phyloP scores from a whole-genome alignment of 129 eudicot species.

The Escallonia herrerae region DNA sequence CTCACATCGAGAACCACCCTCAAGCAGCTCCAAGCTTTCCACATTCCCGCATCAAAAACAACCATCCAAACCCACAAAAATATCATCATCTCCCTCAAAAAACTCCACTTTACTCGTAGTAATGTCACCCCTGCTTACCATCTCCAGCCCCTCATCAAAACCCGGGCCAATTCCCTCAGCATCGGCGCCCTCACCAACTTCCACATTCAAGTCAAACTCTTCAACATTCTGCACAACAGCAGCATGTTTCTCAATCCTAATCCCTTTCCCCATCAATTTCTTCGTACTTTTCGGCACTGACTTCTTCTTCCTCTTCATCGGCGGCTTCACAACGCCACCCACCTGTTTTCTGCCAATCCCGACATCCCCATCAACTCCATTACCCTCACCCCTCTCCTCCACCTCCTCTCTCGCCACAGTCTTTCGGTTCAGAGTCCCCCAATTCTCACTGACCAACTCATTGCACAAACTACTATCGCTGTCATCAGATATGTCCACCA shows the following conservation, averaged over 20 bases:
- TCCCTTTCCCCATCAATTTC: constrained; percentile 46
- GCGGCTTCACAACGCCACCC: constrained; percentile 8
- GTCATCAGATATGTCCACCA: constrained; percentile 33
- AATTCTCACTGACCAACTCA: constrained; percentile 2
- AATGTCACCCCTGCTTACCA: constrained; percentile 1
- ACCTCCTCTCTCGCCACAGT: no score
- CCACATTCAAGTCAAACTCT: constrained; percentile 13
- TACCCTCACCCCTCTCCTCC: neutral
- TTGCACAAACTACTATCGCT: constrained; percentile 9
- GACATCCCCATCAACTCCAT: neutral
- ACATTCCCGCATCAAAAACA: constrained; percentile 13
- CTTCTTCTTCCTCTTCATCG: constrained; percentile 36
- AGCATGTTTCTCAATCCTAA: constrained; percentile 25
- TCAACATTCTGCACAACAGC: constrained; percentile 8
- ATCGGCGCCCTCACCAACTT: constrained; percentile 11
- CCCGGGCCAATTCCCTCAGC: constrained; percentile 8
- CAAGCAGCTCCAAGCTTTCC: no score
- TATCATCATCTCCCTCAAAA: constrained; percentile 43
- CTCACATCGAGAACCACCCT: neutral
- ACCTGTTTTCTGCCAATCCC: neutral
- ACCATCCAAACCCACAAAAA: constrained; percentile 26
- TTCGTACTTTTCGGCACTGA: constrained; percentile 34
- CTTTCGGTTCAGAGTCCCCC: neutral
- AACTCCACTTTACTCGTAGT: constrained; percentile 26
- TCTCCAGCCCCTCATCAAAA: constrained; percentile 9